Percentiles rank a stretch among this genome's conserved stretches.
phyloP scores from a whole-genome alignment of 2,329 filamentous ascomycete genomes.

The Taxawa tesnikishii region DNA sequence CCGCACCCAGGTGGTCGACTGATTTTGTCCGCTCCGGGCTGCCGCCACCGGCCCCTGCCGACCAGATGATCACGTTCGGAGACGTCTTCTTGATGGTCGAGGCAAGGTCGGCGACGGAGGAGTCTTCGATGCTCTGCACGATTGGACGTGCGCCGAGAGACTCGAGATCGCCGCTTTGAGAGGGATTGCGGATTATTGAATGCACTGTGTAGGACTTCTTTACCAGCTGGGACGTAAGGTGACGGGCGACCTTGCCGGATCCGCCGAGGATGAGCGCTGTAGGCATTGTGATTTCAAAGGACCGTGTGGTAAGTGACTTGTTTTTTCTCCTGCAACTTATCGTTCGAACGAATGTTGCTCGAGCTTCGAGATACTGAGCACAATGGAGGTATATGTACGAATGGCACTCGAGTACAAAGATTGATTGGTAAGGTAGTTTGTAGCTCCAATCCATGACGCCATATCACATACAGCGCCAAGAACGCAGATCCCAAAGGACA shows the following conservation, averaged over 20 bases:
- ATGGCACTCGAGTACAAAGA: no score
- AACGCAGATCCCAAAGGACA: no score
- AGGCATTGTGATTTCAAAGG: no score
- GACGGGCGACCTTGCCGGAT: conserved; percentile 22
- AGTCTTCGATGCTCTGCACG: conserved; percentile 29
- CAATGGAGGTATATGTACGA: no score
- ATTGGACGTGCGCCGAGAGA: conserved; percentile 30
- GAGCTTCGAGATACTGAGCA: no score
- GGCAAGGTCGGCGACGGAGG: conserved; percentile 24
- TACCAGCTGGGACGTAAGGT: conserved; percentile 19
- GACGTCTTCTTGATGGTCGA: conserved; percentile 21
- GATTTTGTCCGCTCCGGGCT: conserved; percentile 43
- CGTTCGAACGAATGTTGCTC: no score
- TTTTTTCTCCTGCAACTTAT: no score
- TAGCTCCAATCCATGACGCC: no score
- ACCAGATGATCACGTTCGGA: conserved; percentile 22
- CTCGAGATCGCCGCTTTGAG: conserved; percentile 22
- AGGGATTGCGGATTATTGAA: conserved; percentile 20
- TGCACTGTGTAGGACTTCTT: conserved; percentile 16
- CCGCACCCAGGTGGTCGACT: conserved; percentile 47
- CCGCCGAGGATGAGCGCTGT: conserved; percentile 21
- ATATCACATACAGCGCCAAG: no score
- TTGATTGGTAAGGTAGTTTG: no score
- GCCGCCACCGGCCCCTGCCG: conserved; percentile 18
- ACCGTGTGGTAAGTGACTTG: no score